These are phyloP conservation scores for Candida golubevii DNA, from an alignment of 805 yeast species.

Conservation along the genomic window DNA sequence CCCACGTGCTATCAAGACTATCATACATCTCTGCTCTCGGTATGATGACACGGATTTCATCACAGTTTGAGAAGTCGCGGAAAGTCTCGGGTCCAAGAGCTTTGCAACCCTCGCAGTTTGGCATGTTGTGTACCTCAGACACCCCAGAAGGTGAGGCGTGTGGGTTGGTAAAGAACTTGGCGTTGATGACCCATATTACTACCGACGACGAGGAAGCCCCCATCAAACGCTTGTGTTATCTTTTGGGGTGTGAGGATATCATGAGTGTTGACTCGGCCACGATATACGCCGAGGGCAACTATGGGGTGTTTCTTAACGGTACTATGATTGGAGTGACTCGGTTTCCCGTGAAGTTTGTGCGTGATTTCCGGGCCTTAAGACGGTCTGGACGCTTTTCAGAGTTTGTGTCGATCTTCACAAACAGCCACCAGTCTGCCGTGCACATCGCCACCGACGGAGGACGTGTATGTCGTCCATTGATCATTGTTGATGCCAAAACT, in stretches of 20 bases:
- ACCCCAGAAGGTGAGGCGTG: constrained; percentile 99
- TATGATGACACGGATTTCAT: constrained; percentile 98
- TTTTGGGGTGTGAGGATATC: constrained; percentile 88
- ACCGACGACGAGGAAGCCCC: constrained; percentile 97
- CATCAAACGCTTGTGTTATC: constrained; percentile 65
- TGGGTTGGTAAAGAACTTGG: constrained; percentile 95
- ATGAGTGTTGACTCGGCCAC: constrained; percentile 76
- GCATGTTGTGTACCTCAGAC: constrained; percentile 98
- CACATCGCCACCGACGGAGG: constrained; percentile 99
- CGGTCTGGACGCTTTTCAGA: constrained; percentile 83
- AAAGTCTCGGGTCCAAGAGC: constrained; percentile 99
- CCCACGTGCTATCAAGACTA: constrained; percentile 88
- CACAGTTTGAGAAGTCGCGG: constrained; percentile 97
- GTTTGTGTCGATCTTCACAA: constrained; percentile 86
- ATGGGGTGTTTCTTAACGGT: constrained; percentile 89
- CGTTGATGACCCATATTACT: constrained; percentile 97
- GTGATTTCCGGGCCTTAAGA: constrained; percentile 72
- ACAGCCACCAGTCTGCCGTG: constrained; percentile 85
- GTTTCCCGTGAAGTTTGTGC: constrained; percentile 79
- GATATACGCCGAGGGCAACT: constrained; percentile 71
- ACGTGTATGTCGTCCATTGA: constrained; percentile 93
- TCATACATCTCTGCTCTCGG: constrained; percentile 94
- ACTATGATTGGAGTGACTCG: constrained; percentile 87
- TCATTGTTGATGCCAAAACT: constrained; percentile 70
- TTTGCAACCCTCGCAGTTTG: constrained; percentile 96